Base-by-base conservation (phyloP, 805 yeast species). In the Barnettozyma salicaria region DNA sequence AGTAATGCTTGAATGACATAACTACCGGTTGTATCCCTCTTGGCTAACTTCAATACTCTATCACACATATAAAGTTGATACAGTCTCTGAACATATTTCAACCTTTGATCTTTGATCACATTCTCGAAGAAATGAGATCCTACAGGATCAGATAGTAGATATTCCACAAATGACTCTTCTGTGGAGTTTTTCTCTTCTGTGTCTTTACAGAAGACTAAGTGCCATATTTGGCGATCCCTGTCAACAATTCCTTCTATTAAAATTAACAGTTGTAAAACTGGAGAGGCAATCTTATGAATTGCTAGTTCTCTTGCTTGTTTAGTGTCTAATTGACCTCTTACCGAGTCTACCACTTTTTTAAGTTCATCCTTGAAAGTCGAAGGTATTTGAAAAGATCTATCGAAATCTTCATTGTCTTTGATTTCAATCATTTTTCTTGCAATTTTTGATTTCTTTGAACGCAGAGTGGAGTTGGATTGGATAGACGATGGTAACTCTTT, bases 381-480 rank as follows among this genome's bases (percentile, higher is more conserved):
- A 7, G 96, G 95, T 1, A 76, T 76, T 60, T 77, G 84, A 55
- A 75, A 84, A 1, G 79, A 64, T 40, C 72, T 67, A 52, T 76
- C 70, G 51, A 78, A 81, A 46, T 81, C 88, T 12, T 78, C 80
- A 43, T 71, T 80, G 57, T 85, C 95, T 50, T 79, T 78, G 30
- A 87, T 80, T 49, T 84, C 92, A 52, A 87, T 85, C 95, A 86
- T 85, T 56, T 88, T 88, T 58, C 97, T 77, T 6, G 97, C 96
- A 59, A 78, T 82, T 60, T 76, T 88, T 34, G 87, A 83, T 61
- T 71, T 82, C 55, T 86, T 87, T 20, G 94, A 81, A 55, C 97
- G 74, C 47, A 87, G 66, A 6, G 82, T 73, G 1, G 89, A 82
- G 53, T 78, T 78, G 19, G 80, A 70, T 52, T 69, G 69, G 1